A percentile compares a stretch with the other conserved stretches of the same genome.
phyloP scores from a whole-genome alignment of 192 early-diverging fungal species.

The Coemansia sp. region DNA sequence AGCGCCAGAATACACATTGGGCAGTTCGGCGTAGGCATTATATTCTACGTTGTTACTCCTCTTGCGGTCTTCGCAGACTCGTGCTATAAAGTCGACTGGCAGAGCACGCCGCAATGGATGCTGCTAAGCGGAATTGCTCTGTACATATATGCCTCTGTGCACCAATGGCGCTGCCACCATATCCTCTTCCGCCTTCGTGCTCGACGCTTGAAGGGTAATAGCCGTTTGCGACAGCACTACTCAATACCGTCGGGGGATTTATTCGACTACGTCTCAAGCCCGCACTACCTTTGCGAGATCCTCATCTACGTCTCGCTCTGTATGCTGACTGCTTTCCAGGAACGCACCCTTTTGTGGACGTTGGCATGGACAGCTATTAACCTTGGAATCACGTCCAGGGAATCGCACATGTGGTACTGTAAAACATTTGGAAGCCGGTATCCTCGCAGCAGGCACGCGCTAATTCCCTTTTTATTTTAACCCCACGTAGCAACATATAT shows the following conservation, averaged over 20 bases:
- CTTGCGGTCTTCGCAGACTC: constrained; percentile 27
- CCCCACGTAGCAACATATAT: not conserved
- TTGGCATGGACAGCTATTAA: constrained; percentile 65
- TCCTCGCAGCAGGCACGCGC: constrained; percentile 21
- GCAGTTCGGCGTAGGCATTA: constrained; percentile 64
- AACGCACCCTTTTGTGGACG: constrained; percentile 42
- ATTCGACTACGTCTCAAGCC: constrained; percentile 62
- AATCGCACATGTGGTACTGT: constrained; percentile 70
- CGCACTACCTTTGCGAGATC: constrained; percentile 75
- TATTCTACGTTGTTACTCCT: constrained; percentile 59
- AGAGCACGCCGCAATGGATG: constrained; percentile 10
- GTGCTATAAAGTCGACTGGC: constrained; percentile 14
- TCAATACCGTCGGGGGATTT: constrained; percentile 65
- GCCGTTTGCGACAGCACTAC: constrained; percentile 33
- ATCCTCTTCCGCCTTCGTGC: constrained; percentile 64
- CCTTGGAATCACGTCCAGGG: constrained; percentile 61
- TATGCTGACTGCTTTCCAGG: constrained; percentile 52
- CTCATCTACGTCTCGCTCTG: constrained; percentile 63
- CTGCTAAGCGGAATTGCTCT: constrained; percentile 27
- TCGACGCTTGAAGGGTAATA: not conserved
- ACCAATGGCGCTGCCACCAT: constrained; percentile 64
- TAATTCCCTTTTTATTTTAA: constrained; percentile 42
- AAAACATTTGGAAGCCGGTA: constrained; percentile 59
- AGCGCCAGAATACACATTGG: constrained; percentile 57
- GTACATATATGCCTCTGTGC: constrained; percentile 61